phyloP scores from a whole-genome alignment of 345 rosid species.

The Schrenkiella parvula region DNA sequence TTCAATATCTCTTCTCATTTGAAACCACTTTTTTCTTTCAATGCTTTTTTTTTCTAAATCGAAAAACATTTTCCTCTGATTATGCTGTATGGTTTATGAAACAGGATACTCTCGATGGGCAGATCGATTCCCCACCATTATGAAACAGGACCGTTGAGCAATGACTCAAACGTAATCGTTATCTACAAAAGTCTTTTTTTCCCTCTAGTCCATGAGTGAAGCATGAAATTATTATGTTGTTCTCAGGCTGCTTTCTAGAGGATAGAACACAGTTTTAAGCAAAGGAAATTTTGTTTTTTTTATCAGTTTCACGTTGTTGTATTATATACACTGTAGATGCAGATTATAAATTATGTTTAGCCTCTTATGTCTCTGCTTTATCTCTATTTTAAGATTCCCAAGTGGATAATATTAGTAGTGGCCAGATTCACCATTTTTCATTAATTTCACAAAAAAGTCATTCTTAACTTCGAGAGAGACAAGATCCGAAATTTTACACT shows the following conservation, averaged over 20 bases:
- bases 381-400: background rate
- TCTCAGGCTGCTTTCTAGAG: background rate
- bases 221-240: background rate
- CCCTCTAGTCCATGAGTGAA: background rate
- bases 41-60: background rate
- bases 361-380: background rate
- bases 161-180: background rate
- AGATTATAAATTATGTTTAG: background rate
- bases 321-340: background rate
- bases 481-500: background rate
- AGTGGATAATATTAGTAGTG: background rate
- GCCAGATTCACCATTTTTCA: background rate
- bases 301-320: background rate
- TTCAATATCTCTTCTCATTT: background rate
- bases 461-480: background rate
- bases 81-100: background rate
- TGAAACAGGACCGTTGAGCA: conserved; percentile 7
- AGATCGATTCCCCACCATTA: conserved; percentile 46
- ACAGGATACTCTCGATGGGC: conserved; percentile 67
- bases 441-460: background rate
- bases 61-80: background rate
- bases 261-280: background rate
- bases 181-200: background rate
- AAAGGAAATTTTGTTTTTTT: background rate
- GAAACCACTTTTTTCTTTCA: background rate